phyloP scores from a whole-genome alignment of 192 early-diverging fungal genomes.

The Coemansia sp. region DNA sequence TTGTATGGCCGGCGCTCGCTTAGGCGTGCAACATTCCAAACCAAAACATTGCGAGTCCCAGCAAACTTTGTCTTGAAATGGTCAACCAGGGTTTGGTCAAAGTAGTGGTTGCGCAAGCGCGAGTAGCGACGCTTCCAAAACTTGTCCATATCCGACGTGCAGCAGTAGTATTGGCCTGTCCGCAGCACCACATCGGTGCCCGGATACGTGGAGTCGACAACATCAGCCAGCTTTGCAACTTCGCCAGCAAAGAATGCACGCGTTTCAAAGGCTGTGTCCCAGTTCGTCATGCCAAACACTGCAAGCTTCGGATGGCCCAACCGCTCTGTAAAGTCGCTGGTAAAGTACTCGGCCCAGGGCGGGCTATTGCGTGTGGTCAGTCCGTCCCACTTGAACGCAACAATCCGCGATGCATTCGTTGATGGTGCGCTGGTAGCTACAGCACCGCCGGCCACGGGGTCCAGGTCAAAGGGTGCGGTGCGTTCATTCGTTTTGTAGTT shows the following conservation, averaged over 20 bases:
- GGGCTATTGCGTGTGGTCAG: slow-evolving; percentile 40
- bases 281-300: slow-evolving; percentile 52
- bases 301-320: slow-evolving; percentile 14
- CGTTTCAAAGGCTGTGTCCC: slow-evolving; percentile 51
- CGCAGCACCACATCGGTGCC: slow-evolving; percentile 44
- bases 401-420: slow-evolving; percentile 4
- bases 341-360: slow-evolving; percentile 30
- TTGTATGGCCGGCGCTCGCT: slow-evolving; percentile 32
- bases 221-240: slow-evolving; percentile 17
- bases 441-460: slow-evolving; percentile 1
- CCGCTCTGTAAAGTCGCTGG: background rate
- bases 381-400: slow-evolving; percentile 53
- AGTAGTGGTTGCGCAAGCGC: slow-evolving; percentile 23
- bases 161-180: slow-evolving; percentile 56
- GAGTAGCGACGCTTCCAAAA: slow-evolving; percentile 38
- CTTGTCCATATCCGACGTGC: slow-evolving; percentile 39
- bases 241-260: slow-evolving; percentile 22
- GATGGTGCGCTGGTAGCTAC: background rate
- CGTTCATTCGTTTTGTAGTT: slow-evolving; percentile 21
- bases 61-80: slow-evolving; percentile 19
- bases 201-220: slow-evolving; percentile 32
- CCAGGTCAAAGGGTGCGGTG: slow-evolving; percentile 15
- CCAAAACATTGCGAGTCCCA: slow-evolving; percentile 5
- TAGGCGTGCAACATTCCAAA: slow-evolving; percentile 52
- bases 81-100: slow-evolving; percentile 23